These are phyloP conservation scores for Neurospora cerealis DNA, from an alignment of 495 filamentous ascomycete species.

Conservation along the genomic window DNA sequence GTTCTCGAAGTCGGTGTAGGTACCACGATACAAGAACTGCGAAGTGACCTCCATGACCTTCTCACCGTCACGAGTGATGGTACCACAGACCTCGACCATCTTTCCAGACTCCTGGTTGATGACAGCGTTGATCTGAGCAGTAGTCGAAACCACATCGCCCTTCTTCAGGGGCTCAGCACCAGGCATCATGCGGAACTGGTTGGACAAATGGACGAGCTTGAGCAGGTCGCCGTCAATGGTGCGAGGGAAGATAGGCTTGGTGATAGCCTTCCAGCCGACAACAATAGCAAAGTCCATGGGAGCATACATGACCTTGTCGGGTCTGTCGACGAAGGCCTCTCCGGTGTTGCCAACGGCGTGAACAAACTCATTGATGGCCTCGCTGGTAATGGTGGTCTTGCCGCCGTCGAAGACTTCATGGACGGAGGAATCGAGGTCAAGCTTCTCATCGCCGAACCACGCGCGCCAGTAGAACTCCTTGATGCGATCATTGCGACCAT, in stretches of 20 bases:
- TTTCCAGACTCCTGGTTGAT: constrained; percentile 98
- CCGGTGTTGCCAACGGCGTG: constrained; percentile 97
- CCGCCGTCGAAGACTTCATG: constrained; percentile 86
- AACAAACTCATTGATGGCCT: constrained; percentile 95
- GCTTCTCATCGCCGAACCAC: constrained; percentile 84
- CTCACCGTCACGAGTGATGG: constrained; percentile 74
- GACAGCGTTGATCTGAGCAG: constrained; percentile 92
- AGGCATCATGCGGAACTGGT: constrained; percentile 95
- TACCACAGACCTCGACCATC: constrained; percentile 98
- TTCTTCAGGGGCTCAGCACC: constrained; percentile 91
- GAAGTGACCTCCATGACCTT: constrained; percentile 98
- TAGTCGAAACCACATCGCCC: constrained; percentile 85
- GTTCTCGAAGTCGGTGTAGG: constrained; percentile 88
- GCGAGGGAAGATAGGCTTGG: constrained; percentile 93
- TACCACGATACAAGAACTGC: constrained; percentile 92
- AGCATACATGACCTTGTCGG: constrained; percentile 87
- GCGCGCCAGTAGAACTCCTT: constrained; percentile 96
- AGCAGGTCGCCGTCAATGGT: constrained; percentile 91
- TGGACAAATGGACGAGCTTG: constrained; percentile 91
- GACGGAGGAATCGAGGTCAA: constrained; percentile 75
- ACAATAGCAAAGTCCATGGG: constrained; percentile 99
- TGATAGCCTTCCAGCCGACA: constrained; percentile 97
- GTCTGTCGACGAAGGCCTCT: constrained; percentile 95
- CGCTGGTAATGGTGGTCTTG: constrained; percentile 69
- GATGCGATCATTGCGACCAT: constrained; percentile 86